These are phyloP conservation scores for Zygoascus sp. DNA, from an alignment of 1,139 yeast species.

Conservation along the genomic window DNA sequence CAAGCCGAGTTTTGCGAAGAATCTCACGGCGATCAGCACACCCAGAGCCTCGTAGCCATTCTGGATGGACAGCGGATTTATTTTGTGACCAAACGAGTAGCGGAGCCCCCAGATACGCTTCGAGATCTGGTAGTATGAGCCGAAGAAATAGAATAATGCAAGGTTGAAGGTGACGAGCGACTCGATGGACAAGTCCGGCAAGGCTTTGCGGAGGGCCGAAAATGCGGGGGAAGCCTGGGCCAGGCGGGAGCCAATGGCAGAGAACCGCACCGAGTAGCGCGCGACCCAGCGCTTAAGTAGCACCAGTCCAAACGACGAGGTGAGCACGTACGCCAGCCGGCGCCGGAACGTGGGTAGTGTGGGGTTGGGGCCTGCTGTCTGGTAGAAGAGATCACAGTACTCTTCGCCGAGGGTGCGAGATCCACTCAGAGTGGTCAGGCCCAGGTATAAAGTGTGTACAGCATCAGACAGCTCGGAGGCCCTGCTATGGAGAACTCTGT, in stretches of 20 bases:
- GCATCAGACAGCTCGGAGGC: constrained; percentile 58
- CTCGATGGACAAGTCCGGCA: constrained; percentile 16
- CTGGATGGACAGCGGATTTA: constrained; percentile 30
- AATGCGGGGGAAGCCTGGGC: neutral
- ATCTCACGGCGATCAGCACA: constrained; percentile 58
- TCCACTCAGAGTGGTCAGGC: constrained; percentile 68
- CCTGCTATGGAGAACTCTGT: constrained; percentile 60
- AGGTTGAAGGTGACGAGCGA: constrained; percentile 53
- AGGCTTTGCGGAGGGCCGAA: neutral
- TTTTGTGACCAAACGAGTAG: constrained; percentile 46
- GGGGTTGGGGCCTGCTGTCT: constrained; percentile 45
- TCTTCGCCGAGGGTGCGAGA: constrained; percentile 90
- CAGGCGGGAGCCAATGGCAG: too few relatives aligned
- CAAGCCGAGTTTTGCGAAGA: constrained; percentile 28
- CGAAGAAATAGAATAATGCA: constrained; percentile 76
- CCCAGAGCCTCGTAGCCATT: constrained; percentile 82
- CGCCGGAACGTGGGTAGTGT: constrained; percentile 45
- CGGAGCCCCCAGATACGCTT: constrained; percentile 76
- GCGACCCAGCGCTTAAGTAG: constrained; percentile 14
- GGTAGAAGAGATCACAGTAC: constrained; percentile 79
- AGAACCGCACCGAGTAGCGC: too few relatives aligned
- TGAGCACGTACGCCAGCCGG: constrained; percentile 31
- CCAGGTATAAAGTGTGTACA: constrained; percentile 58
- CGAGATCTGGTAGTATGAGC: constrained; percentile 71
- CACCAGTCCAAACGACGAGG: constrained; percentile 27